phyloP scores from a whole-genome alignment of 1,139 yeast genomes.

The Kodamaea sp. region DNA sequence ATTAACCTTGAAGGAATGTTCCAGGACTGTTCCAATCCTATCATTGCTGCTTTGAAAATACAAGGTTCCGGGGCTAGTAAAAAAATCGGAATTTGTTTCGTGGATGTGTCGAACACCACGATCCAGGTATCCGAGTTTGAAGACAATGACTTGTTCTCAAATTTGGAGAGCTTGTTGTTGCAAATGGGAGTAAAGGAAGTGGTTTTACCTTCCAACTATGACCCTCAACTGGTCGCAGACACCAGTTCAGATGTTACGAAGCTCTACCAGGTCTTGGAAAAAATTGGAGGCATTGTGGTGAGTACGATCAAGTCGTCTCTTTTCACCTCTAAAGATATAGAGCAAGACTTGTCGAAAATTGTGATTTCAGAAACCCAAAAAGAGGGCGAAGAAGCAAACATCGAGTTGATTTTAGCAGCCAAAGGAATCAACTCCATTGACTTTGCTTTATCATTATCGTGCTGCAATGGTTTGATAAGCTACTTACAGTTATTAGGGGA shows the following conservation, averaged over 20 bases:
- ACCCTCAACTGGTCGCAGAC: slow-evolving; percentile 27
- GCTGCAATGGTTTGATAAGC: slow-evolving; percentile 63
- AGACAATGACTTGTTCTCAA: slow-evolving; percentile 85
- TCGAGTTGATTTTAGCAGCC: slow-evolving; percentile 59
- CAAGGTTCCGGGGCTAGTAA: slow-evolving; percentile 42
- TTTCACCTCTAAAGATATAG: slow-evolving; percentile 64
- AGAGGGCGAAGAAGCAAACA: slow-evolving; percentile 27
- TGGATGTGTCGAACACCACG: slow-evolving; percentile 68
- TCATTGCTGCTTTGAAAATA: slow-evolving; percentile 73
- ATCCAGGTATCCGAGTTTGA: slow-evolving; percentile 78
- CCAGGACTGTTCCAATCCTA: slow-evolving; percentile 59
- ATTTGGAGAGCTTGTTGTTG: slow-evolving; percentile 79
- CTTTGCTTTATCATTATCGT: slow-evolving; percentile 35
- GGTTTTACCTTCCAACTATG: slow-evolving; percentile 53
- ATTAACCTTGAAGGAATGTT: slow-evolving; percentile 73
- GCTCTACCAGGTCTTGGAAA: slow-evolving; percentile 63
- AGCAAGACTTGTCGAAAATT: slow-evolving; percentile 65
- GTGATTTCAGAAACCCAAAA: slow-evolving; percentile 19
- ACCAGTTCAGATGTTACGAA: slow-evolving; percentile 46
- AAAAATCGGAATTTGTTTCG: slow-evolving; percentile 73
- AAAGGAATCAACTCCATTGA: slow-evolving; percentile 50
- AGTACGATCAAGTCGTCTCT: slow-evolving; percentile 59
- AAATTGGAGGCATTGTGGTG: slow-evolving; percentile 69
- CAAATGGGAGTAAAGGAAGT: slow-evolving; percentile 91
- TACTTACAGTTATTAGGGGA: slow-evolving; percentile 65